Evolutionary conservation across 176 grass and related monocot species (phyloP).

Genomic region (Ensete glaucum): DNA sequence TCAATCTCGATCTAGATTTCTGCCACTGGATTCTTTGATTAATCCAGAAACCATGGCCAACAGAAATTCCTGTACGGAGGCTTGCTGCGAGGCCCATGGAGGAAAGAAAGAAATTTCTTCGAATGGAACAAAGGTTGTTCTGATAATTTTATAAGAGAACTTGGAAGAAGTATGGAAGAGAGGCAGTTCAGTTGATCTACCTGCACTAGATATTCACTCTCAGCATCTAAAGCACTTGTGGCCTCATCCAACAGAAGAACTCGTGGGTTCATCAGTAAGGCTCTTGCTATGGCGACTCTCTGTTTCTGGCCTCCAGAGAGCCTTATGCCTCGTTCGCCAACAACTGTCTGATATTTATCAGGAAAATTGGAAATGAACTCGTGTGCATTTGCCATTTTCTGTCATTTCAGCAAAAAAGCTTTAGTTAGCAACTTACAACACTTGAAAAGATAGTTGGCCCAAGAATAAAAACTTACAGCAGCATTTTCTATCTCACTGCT

Average conservation of each 20-base stretch:
- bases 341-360: constrained; percentile 72
- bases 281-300: constrained; percentile 92
- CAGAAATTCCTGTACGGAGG: too few species aligned
- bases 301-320: constrained; percentile 94
- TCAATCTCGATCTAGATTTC: neutral
- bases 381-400: constrained; percentile 99
- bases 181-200: constrained; percentile 26
- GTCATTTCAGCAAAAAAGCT: neutral
- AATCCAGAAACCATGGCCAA: too few species aligned
- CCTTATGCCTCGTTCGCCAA: constrained; percentile 84
- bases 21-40: neutral
- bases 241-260: constrained; percentile 95
- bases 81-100: too few species aligned
- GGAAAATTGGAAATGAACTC: constrained; percentile 80
- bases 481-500: constrained; percentile 57
- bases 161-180: neutral
- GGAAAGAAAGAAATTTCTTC: too few species aligned
- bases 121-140: neutral
- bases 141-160: neutral
- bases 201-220: constrained; percentile 99
- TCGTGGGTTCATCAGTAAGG: constrained; percentile 92
- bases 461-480: constrained; percentile 51
- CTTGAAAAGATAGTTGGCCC: neutral
- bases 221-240: constrained; percentile 92
- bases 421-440: neutral